Evolutionary conservation across 495 filamentous ascomycete genomes (phyloP).

Genomic region (Annulohypoxylon bovei): DNA sequence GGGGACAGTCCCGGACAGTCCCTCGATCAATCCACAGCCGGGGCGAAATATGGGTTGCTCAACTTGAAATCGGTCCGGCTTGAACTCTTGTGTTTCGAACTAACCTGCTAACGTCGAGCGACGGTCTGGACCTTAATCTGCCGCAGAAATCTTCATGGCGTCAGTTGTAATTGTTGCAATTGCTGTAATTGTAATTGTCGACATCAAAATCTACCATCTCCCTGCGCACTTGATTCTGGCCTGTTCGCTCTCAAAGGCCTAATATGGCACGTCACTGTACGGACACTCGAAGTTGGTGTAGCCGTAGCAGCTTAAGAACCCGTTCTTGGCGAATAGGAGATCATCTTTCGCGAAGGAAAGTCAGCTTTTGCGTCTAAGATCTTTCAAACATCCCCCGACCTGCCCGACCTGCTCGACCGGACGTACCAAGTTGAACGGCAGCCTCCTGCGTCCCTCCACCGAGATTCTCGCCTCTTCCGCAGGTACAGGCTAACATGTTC

Average conservation of each 20-base stretch:
- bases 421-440: slow-evolving; percentile 20
- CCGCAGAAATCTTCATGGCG: background rate
- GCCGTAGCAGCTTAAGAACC: slow-evolving; percentile 26
- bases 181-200: background rate
- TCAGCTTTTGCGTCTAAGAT: background rate
- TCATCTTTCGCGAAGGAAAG: slow-evolving; percentile 6
- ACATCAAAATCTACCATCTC: background rate
- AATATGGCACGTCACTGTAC: background rate
- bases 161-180: background rate
- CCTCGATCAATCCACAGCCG: background rate
- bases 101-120: background rate
- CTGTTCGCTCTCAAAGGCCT: background rate
- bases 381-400: background rate
- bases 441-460: slow-evolving; percentile 9
- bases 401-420: too few species aligned
- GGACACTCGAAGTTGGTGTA: slow-evolving; percentile 30
- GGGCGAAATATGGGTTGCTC: background rate
- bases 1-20: background rate
- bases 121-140: background rate
- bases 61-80: background rate
- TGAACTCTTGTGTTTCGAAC: background rate
- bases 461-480: background rate
- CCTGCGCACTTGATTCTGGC: background rate
- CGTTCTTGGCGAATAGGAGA: slow-evolving; percentile 20
- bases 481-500: slow-evolving; percentile 15